Base-by-base conservation (phyloP, 495 filamentous ascomycete species). In the Amorphotheca resinae region DNA sequence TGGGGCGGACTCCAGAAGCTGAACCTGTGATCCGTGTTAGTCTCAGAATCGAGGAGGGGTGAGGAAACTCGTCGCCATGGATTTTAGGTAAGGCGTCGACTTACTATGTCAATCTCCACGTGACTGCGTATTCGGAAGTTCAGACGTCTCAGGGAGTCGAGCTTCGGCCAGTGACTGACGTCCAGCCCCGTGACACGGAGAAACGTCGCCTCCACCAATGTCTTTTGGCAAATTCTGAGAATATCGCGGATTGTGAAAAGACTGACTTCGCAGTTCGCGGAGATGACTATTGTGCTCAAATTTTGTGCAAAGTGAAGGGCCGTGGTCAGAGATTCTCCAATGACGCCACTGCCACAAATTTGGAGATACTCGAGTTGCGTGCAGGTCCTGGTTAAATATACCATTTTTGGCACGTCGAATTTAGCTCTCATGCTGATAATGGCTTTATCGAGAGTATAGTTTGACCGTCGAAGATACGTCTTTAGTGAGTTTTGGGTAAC, bases 391-490 rank as follows among this genome's bases (percentile, higher is more conserved):
- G 38, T 46, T 1, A 54, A 26, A 28, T 35, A 34, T 18, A 7
- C 22, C 33, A 51, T 32, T 25, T 48, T 53, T 7, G 25, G 5
- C 4, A 9, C 15, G 22, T 54, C 50, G 22, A 57, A 40, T 7
- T 16, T 3, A 23, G 45, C 22, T 20, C 41, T 48, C 33, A 26
- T 22, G 6, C 22, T 42, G n/a, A 54, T 45, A 3, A 51, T 42
- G 2, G 48, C 51, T 15, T 31, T 32, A n/a, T 53, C 48, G 16
- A 57, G 38, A 0, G 47, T 57, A 17, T 42, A 57, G 25, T 57
- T 54, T 15, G 54, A 57, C 6, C 54, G 50, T 22, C 38, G 40
- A 8, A 51, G 22, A 41, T 51, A 21, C 14, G 33, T 15, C n/a
- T 36, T 48, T 6, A 57, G 26, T n/a, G 50, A 45, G 6, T 42